These are phyloP conservation scores for Apiospora saccharicola DNA, from an alignment of 2,329 filamentous ascomycete species.

Conservation along the genomic window DNA sequence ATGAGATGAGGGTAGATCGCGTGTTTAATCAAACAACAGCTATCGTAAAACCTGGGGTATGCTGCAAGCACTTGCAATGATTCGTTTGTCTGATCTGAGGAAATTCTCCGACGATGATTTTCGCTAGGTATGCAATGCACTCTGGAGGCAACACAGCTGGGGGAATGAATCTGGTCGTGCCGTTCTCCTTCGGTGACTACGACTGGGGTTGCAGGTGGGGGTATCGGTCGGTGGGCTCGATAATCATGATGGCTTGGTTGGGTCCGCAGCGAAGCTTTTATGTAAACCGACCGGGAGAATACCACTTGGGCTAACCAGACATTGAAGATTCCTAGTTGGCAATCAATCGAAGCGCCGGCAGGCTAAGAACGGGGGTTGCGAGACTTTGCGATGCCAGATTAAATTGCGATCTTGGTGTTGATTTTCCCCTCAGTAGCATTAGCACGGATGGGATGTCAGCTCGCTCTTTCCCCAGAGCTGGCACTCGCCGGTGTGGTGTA, in stretches of 20 bases:
- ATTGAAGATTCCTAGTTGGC: background rate
- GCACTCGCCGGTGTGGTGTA: background rate
- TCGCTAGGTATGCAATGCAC: background rate
- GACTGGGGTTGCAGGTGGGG: conserved; percentile 20
- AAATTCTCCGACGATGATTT: background rate
- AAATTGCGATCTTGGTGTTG: conserved; percentile 20
- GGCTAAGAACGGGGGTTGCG: background rate
- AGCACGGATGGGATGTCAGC: conserved; percentile 11
- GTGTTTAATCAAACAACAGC: background rate
- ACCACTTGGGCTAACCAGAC: background rate
- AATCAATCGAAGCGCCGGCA: background rate
- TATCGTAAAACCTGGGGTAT: background rate
- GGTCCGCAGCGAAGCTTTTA: conserved; percentile 12
- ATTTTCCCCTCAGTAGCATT: conserved; percentile 12
- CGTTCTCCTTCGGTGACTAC: conserved; percentile 6
- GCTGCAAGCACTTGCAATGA: background rate
- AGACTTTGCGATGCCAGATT: conserved; percentile 14
- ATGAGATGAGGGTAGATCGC: conserved; percentile 1
- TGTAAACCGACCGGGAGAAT: conserved; percentile 13
- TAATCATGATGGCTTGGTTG: conserved; percentile 19
- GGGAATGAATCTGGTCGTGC: background rate
- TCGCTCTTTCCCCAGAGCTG: background rate
- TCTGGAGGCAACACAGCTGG: background rate
- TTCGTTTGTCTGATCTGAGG: background rate
- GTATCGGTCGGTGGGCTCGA: conserved; percentile 14